A percentile compares a stretch with the other conserved stretches of the same genome.
These are phyloP conservation scores for Chlorociboria aeruginascens DNA, from an alignment of 495 filamentous ascomycete species.

Conservation along the genomic window DNA sequence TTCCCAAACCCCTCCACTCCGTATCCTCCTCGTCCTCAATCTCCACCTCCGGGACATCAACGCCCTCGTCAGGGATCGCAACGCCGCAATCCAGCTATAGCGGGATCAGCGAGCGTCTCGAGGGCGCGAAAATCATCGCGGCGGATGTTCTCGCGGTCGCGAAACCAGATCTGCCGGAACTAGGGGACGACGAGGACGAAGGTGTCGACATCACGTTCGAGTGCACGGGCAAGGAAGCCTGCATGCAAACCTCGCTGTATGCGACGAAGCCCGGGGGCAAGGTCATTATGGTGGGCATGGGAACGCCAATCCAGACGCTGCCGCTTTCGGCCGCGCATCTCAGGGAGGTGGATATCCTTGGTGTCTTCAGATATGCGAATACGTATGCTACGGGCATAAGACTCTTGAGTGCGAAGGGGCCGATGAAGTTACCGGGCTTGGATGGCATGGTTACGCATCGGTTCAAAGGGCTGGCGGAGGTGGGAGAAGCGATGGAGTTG, in stretches of 20 bases:
- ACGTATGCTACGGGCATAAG: conserved; percentile 73
- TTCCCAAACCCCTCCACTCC: conserved; percentile 35
- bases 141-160: conserved; percentile 38
- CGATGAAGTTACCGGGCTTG: conserved; percentile 48
- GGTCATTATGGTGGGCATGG: conserved; percentile 87
- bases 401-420: conserved; percentile 42
- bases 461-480: conserved; percentile 51
- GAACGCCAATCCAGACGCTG: conserved; percentile 77
- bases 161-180: conserved; percentile 13
- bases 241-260: conserved; percentile 79
- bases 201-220: conserved; percentile 78
- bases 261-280: conserved; percentile 68
- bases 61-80: conserved; percentile 27
- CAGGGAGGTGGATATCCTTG: conserved; percentile 81
- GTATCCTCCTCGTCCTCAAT: conserved; percentile 20
- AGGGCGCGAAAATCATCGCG: conserved; percentile 47
- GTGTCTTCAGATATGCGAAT: conserved; percentile 86
- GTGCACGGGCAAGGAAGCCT: conserved; percentile 80
- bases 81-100: conserved; percentile 30
- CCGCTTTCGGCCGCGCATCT: conserved; percentile 76
- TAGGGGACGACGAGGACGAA: conserved; percentile 34
- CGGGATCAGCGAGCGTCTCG: conserved; percentile 34
- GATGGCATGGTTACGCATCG: conserved; percentile 67
- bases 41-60: conserved; percentile 20
- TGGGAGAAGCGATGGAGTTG: conserved; percentile 62